These are phyloP conservation scores for Ceratobasidium sp. DNA, from an alignment of 1,284 basidiomycete species.

Conservation along the genomic window DNA sequence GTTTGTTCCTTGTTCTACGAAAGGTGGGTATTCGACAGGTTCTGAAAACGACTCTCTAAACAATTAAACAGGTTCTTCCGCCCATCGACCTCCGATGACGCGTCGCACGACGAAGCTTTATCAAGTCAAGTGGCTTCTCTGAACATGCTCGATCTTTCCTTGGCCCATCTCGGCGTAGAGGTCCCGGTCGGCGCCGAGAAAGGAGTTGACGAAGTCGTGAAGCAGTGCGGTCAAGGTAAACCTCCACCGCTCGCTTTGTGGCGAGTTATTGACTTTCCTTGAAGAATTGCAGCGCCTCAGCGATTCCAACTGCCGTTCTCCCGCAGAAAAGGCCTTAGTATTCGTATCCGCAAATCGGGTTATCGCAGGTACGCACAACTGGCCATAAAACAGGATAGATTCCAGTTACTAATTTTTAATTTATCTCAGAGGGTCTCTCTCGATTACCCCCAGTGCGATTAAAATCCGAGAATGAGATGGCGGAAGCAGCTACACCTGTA, in stretches of 20 bases:
- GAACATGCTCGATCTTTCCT: slow-evolving; percentile 86
- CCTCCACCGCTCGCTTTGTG: slow-evolving; percentile 20
- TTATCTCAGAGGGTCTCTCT: slow-evolving; percentile 72
- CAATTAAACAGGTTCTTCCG: slow-evolving; percentile 67
- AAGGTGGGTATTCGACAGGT: slow-evolving; percentile 58
- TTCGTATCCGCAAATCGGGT: slow-evolving; percentile 87
- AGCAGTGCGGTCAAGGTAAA: slow-evolving; percentile 80
- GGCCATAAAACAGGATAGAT: not conserved
- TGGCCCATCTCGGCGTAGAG: slow-evolving; percentile 89
- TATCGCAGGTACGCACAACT: slow-evolving; percentile 72
- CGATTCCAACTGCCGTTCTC: slow-evolving; percentile 67
- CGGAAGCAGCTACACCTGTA: slow-evolving; percentile 58
- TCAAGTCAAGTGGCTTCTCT: slow-evolving; percentile 90
- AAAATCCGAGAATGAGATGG: slow-evolving; percentile 69
- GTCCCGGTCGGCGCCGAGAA: slow-evolving; percentile 63
- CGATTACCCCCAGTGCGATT: slow-evolving; percentile 74
- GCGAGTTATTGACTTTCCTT: slow-evolving; percentile 39
- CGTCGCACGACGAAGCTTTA: slow-evolving; percentile 87
- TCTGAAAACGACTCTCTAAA: not conserved
- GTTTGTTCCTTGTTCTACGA: slow-evolving; percentile 82
- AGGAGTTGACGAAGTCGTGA: slow-evolving; percentile 69
- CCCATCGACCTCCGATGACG: slow-evolving; percentile 79
- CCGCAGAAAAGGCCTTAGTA: slow-evolving; percentile 82
- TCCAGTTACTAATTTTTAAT: not conserved
- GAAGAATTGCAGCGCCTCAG: slow-evolving; percentile 80